A percentile compares a stretch with the other conserved stretches of the same genome.
These are phyloP conservation scores for Lactifluus volemus DNA, from an alignment of 768 basidiomycete genomes.

Conservation along the genomic window DNA sequence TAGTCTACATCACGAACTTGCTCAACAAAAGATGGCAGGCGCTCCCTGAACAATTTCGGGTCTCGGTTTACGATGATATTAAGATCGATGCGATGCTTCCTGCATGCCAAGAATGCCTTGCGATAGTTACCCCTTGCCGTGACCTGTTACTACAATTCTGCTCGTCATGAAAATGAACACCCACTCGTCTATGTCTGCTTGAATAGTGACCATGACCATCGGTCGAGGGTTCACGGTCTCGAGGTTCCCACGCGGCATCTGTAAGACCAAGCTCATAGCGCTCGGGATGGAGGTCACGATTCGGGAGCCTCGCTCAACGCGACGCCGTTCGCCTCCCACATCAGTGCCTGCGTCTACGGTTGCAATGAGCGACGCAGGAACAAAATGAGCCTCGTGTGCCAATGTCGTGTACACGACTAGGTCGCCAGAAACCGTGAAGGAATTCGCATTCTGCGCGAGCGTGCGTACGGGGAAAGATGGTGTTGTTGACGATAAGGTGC, in stretches of 20 bases:
- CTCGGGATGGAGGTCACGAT: conserved; percentile 87
- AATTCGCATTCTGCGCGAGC: conserved; percentile 52
- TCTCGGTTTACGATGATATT: conserved; percentile 82
- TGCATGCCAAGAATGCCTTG: conserved; percentile 83
- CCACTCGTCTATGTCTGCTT: conserved; percentile 64
- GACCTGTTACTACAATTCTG: neutral
- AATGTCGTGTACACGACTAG: conserved; percentile 83
- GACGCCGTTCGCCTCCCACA: conserved; percentile 53
- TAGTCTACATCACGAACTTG: conserved; percentile 88
- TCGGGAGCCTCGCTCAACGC: conserved; percentile 82
- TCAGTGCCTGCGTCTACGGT: neutral
- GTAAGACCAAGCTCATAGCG: conserved; percentile 81
- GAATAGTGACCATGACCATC: conserved; percentile 79
- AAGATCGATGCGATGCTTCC: conserved; percentile 90
- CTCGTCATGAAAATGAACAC: conserved; percentile 23
- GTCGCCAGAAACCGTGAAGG: conserved; percentile 62
- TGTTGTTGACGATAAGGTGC: conserved; percentile 1
- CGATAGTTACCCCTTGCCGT: conserved; percentile 58
- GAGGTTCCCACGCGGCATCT: conserved; percentile 96
- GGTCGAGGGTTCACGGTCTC: conserved; percentile 94
- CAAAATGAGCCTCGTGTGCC: conserved; percentile 72
- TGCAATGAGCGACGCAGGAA: conserved; percentile 38
- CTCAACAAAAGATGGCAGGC: conserved; percentile 61
- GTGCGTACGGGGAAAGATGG: conserved; percentile 15
- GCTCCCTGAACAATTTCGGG: conserved; percentile 51